Percentiles rank a stretch among this genome's conserved stretches.
phyloP scores from a whole-genome alignment of 1,139 yeast species.

The Magnusiomyces paraingens region DNA sequence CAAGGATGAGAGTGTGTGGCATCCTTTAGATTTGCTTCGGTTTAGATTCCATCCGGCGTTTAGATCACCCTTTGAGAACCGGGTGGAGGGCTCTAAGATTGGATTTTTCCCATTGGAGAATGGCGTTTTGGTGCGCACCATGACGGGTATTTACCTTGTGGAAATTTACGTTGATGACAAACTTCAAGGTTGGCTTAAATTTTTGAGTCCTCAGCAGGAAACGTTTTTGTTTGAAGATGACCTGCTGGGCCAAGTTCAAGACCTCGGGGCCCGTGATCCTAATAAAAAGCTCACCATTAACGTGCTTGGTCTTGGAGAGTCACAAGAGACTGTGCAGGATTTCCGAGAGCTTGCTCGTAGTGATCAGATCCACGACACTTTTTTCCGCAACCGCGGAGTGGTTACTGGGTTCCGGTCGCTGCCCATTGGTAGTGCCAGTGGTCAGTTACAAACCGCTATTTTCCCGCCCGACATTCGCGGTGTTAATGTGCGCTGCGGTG shows the following conservation, averaged over 20 bases:
- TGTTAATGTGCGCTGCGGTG: conserved; percentile 62
- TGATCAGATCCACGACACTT: conserved; percentile 16
- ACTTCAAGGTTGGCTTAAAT: conserved; percentile 58
- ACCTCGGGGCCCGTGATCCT: conserved; percentile 26
- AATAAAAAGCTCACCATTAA: conserved; percentile 36
- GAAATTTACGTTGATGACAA: conserved; percentile 60
- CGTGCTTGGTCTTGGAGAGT: conserved; percentile 41
- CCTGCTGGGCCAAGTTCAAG: conserved; percentile 35
- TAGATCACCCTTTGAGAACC: conserved; percentile 56
- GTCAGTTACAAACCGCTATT: conserved; percentile 19
- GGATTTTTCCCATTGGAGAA: conserved; percentile 41
- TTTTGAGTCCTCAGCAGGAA: conserved; percentile 52
- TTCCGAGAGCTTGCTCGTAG: conserved; percentile 21
- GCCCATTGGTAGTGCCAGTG: conserved; percentile 25
- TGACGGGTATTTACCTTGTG: conserved; percentile 63
- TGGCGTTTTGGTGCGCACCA: conserved; percentile 47
- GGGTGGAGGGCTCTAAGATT: conserved; percentile 36
- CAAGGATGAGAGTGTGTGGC: conserved; percentile 80
- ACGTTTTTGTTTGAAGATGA: conserved; percentile 45
- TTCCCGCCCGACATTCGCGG: conserved; percentile 35
- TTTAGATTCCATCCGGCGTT: conserved; percentile 79
- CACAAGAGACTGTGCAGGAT: conserved; percentile 27
- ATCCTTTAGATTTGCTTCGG: conserved; percentile 68
- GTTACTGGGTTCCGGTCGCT: conserved; percentile 20
- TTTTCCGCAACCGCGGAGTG: conserved; percentile 16